These are phyloP conservation scores for Brasenia schreberi DNA, from an alignment of 164 flowering plant genomes.

Conservation along the genomic window DNA sequence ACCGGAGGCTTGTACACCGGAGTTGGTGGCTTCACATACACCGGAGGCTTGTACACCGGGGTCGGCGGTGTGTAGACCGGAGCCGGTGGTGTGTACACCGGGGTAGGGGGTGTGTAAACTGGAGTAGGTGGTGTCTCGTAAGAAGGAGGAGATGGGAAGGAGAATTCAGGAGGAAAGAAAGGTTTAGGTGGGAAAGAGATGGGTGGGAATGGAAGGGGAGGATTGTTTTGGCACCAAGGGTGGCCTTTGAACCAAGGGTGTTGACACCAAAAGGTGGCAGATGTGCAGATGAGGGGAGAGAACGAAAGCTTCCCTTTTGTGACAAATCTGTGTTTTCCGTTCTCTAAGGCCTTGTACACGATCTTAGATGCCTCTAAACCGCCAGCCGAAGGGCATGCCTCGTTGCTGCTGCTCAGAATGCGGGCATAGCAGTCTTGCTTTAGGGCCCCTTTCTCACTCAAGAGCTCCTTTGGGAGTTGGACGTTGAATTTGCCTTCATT, in stretches of 20 bases:
- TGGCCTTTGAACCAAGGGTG: constrained; percentile 28
- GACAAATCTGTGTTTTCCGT: constrained; percentile 34
- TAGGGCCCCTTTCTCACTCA: constrained; percentile 23
- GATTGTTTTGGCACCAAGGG: constrained; percentile 1
- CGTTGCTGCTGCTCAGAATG: constrained; percentile 43
- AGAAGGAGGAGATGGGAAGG: constrained; percentile 6
- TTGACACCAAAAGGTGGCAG: constrained; percentile 38
- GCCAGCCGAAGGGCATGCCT: constrained; percentile 45
- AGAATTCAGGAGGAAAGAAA: constrained; percentile 10
- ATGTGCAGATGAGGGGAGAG: constrained; percentile 45
- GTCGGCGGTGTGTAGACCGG: neutral
- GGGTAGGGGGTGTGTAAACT: neutral
- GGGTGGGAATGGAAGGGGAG: constrained; percentile 1
- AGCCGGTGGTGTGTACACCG: neutral
- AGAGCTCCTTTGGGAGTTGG: constrained; percentile 30
- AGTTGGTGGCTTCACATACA: neutral
- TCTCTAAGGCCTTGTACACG: constrained; percentile 19
- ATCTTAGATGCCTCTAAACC: constrained; percentile 48
- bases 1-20: neutral
- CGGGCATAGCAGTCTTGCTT: constrained; percentile 72
- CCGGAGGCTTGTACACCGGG: neutral
- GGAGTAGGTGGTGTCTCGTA: neutral
- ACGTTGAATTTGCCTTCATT: constrained; percentile 58
- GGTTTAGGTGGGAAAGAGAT: neutral
- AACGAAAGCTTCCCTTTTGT: constrained; percentile 35